phyloP scores from a whole-genome alignment of 768 basidiomycete genomes.

The Auricularia sp. region DNA sequence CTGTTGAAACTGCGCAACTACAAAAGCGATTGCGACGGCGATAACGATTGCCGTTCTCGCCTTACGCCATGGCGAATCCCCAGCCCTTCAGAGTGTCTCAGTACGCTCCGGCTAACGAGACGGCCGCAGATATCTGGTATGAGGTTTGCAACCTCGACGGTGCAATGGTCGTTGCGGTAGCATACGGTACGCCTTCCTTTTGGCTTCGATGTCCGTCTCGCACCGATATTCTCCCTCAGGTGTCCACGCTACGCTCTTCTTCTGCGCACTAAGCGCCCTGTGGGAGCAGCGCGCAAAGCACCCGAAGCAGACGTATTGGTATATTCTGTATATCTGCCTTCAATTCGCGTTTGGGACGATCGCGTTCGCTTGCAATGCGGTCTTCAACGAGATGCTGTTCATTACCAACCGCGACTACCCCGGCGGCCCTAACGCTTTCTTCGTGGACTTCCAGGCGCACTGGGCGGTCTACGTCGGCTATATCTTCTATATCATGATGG shows the following conservation, averaged over 20 bases:
- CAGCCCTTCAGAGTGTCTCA: slow-evolving; percentile 1
- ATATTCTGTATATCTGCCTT: slow-evolving; percentile 2
- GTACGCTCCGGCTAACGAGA: slow-evolving; percentile 4
- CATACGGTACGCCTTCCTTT: background rate
- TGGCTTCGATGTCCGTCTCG: background rate
- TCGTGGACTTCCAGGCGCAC: background rate
- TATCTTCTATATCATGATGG: background rate
- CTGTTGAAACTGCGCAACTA: too few species aligned
- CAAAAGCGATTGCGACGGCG: too few species aligned
- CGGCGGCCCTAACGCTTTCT: background rate
- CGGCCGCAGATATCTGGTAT: background rate
- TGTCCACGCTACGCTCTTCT: background rate
- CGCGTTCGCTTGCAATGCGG: slow-evolving; percentile 15
- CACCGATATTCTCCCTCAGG: background rate
- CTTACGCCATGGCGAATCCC: too few species aligned
- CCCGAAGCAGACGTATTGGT: background rate
- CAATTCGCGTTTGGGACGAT: slow-evolving; percentile 20
- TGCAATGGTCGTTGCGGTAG: background rate
- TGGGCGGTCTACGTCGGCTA: background rate
- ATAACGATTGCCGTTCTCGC: too few species aligned
- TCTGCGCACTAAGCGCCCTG: background rate
- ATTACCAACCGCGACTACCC: background rate
- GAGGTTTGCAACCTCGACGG: background rate
- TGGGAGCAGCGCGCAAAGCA: background rate
- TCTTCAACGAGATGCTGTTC: slow-evolving; percentile 20